phyloP scores from a whole-genome alignment of 2,329 filamentous ascomycete species.

The Penicillium sp. region DNA sequence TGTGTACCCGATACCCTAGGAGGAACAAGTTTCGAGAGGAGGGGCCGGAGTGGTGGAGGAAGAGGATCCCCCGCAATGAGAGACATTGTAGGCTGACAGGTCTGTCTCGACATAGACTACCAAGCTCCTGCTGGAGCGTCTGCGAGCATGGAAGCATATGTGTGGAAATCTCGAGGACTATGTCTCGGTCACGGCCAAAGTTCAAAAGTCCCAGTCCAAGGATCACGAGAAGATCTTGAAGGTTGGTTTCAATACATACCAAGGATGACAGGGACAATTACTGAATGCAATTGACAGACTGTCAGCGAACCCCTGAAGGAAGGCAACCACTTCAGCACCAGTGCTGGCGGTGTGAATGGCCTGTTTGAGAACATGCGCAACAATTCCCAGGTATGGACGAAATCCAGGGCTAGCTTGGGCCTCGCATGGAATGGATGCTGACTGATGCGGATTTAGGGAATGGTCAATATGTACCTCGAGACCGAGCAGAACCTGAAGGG shows the following conservation, averaged over 20 bases:
- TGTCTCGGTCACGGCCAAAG: slow-evolving; percentile 79
- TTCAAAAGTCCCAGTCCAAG: slow-evolving; percentile 81
- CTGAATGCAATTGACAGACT: slow-evolving; percentile 53
- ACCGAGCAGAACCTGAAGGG: slow-evolving; percentile 89
- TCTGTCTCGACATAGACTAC: slow-evolving; percentile 57
- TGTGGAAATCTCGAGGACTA: slow-evolving; percentile 91
- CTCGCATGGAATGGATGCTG: background rate
- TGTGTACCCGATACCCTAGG: slow-evolving; percentile 22
- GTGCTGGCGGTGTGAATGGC: slow-evolving; percentile 80
- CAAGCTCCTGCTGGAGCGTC: slow-evolving; percentile 79
- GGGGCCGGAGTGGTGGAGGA: background rate
- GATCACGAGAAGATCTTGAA: slow-evolving; percentile 96
- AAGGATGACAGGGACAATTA: background rate
- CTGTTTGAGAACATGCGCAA: slow-evolving; percentile 92
- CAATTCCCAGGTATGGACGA: slow-evolving; percentile 70
- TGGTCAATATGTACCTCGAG: slow-evolving; percentile 86
- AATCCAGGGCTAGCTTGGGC: background rate
- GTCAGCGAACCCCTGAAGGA: slow-evolving; percentile 84
- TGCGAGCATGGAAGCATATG: slow-evolving; percentile 95
- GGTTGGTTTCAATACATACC: slow-evolving; percentile 45
- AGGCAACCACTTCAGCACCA: slow-evolving; percentile 90
- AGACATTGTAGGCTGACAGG: slow-evolving; percentile 3
- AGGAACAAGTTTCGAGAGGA: background rate
- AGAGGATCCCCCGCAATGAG: background rate
- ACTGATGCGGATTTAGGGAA: slow-evolving; percentile 55